Evolutionary conservation across 345 rosid genomes (phyloP).

Genomic region (Pelargonium nanum): DNA sequence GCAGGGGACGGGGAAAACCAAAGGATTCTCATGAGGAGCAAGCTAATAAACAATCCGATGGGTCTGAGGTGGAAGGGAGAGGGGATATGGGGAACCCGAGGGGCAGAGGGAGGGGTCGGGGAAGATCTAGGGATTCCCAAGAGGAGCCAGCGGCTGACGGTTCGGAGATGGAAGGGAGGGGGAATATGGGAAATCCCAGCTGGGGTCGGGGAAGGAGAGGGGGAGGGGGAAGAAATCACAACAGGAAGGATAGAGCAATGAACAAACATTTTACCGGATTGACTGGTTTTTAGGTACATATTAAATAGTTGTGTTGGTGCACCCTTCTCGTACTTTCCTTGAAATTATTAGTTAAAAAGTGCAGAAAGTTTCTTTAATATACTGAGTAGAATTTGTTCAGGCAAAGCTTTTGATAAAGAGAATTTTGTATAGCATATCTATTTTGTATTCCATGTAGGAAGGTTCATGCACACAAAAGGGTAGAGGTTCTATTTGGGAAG

Average conservation of each 20-base stretch:
- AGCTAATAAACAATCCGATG: not conserved
- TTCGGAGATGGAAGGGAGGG: constrained; percentile 8
- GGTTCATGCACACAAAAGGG: too few species aligned
- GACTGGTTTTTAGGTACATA: constrained; percentile 34
- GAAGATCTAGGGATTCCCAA: constrained; percentile 4
- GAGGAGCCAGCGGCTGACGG: constrained; percentile 2
- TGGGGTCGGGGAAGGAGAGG: constrained; percentile 29
- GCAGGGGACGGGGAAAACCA: constrained; percentile 23
- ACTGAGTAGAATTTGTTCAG: too few species aligned
- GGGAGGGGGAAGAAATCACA: constrained; percentile 38
- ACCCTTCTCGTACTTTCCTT: not conserved
- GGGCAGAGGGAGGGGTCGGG: constrained; percentile 17
- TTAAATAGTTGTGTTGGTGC: not conserved
- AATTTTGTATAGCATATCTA: too few species aligned
- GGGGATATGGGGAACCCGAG: constrained; percentile 3
- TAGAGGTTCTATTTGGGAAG: too few species aligned
- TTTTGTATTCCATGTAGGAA: too few species aligned
- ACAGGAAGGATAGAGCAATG: constrained; percentile 66
- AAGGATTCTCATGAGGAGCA: not conserved
- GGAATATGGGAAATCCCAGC: constrained; percentile 1
- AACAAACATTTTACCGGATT: constrained; percentile 62
- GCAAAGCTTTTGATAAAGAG: too few species aligned
- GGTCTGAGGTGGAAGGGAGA: constrained; percentile 5
- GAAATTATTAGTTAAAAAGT: not conserved
- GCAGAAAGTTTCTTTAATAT: not conserved